phyloP scores from a whole-genome alignment of 495 filamentous ascomycete genomes.

The Aspergillus bridgeri region DNA sequence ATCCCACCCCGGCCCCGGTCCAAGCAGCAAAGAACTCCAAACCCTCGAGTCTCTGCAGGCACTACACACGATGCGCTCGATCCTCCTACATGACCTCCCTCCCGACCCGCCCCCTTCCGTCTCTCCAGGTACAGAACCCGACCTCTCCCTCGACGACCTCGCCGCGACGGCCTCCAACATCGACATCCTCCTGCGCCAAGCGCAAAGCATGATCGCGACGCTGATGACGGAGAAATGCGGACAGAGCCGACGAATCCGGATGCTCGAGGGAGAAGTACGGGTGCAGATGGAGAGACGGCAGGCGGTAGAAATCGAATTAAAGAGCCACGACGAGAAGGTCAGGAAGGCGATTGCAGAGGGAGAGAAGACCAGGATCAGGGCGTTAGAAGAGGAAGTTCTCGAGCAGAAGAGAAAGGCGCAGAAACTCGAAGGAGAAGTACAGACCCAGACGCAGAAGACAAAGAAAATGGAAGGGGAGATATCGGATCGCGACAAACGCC shows the following conservation, averaged over 20 bases:
- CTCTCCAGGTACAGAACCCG: neutral
- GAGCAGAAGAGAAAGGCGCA: neutral
- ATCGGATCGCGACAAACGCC: neutral
- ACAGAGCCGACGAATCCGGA: neutral
- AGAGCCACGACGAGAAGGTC: too few relatives aligned
- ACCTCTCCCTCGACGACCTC: neutral
- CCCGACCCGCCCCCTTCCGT: too few relatives aligned
- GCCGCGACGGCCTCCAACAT: neutral
- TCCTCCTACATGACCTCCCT: neutral
- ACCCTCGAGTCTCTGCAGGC: too few relatives aligned
- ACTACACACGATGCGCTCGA: too few relatives aligned
- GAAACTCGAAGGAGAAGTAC: neutral
- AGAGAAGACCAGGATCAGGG: too few relatives aligned
- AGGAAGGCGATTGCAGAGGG: too few relatives aligned
- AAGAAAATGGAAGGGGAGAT: neutral
- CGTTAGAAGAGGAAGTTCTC: neutral
- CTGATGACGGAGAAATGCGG: neutral
- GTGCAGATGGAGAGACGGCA: neutral
- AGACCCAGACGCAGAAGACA: too few relatives aligned
- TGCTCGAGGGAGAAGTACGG: neutral
- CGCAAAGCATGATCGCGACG: neutral
- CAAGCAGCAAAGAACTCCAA: neutral
- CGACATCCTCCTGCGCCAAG: neutral
- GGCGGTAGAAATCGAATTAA: too few relatives aligned
- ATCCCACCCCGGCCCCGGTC: neutral